These are phyloP conservation scores for Panus rudis DNA, from an alignment of 768 basidiomycete genomes.

Conservation along the genomic window DNA sequence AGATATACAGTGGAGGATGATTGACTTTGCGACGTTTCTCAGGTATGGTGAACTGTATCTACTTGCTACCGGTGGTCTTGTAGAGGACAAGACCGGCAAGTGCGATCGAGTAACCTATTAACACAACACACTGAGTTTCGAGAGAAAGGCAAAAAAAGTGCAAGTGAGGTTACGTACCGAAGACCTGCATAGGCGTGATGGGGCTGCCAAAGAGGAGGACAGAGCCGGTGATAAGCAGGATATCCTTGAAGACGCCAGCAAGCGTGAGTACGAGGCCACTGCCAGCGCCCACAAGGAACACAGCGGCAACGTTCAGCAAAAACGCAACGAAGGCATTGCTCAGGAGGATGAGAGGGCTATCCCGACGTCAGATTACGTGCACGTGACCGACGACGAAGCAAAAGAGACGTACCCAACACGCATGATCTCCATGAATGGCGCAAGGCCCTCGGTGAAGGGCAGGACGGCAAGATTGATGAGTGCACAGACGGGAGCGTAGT, in stretches of 20 bases:
- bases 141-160: background rate
- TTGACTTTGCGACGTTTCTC: no score
- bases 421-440: slow-evolving; percentile 70
- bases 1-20: no score
- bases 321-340: slow-evolving; percentile 87
- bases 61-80: slow-evolving; percentile 70
- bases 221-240: slow-evolving; percentile 87
- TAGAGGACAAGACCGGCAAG: slow-evolving; percentile 78
- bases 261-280: slow-evolving; percentile 87
- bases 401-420: slow-evolving; percentile 25
- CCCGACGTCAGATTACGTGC: slow-evolving; percentile 5
- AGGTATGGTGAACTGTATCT: no score
- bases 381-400: background rate
- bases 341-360: slow-evolving; percentile 68
- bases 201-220: slow-evolving; percentile 77
- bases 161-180: slow-evolving; percentile 39
- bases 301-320: slow-evolving; percentile 85
- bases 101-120: slow-evolving; percentile 78
- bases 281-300: slow-evolving; percentile 86
- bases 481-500: slow-evolving; percentile 95
- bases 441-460: slow-evolving; percentile 89
- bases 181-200: slow-evolving; percentile 78
- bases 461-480: slow-evolving; percentile 78
- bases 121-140: no score
- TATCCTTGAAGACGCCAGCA: slow-evolving; percentile 86